phyloP scores from a whole-genome alignment of 2,329 filamentous ascomycete species.

The Endoconidiophora laricicola region DNA sequence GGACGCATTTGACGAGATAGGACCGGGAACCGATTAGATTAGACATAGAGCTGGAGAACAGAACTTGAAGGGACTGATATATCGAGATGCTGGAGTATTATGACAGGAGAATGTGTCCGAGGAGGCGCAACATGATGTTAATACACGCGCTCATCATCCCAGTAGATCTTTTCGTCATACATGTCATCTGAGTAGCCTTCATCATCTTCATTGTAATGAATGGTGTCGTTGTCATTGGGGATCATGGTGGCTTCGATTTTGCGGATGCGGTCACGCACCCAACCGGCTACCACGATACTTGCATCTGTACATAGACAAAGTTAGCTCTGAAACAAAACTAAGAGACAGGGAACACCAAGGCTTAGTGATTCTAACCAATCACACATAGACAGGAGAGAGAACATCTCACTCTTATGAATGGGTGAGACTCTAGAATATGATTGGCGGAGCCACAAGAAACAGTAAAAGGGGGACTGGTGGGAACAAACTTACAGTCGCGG shows the following conservation, averaged over 20 bases:
- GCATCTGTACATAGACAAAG: slow-evolving; percentile 3
- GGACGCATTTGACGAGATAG: too few relatives aligned
- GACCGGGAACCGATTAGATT: too few relatives aligned
- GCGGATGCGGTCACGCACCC: slow-evolving; percentile 12
- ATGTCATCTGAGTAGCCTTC: slow-evolving; percentile 10
- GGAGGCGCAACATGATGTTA: not conserved
- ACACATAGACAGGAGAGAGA: too few relatives aligned
- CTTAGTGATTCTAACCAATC: too few relatives aligned
- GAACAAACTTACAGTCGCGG: slow-evolving; percentile 20
- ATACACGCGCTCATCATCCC: slow-evolving; percentile 13
- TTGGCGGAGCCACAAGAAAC: not conserved
- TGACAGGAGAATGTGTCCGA: too few relatives aligned
- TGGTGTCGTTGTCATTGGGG: slow-evolving; percentile 3
- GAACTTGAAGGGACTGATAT: too few relatives aligned
- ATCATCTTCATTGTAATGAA: slow-evolving; percentile 5
- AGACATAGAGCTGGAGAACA: too few relatives aligned
- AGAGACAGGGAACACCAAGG: not conserved
- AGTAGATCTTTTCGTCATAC: slow-evolving; percentile 12
- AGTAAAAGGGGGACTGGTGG: not conserved
- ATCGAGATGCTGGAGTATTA: too few relatives aligned
- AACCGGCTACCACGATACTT: slow-evolving; percentile 11
- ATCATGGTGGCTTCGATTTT: slow-evolving; percentile 13
- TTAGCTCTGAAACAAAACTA: not conserved
- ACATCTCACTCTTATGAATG: too few relatives aligned
- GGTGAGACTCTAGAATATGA: not conserved